These are phyloP conservation scores for Vaccinium myrtillus DNA, from an alignment of 148 eudicot genomes.

Conservation along the genomic window DNA sequence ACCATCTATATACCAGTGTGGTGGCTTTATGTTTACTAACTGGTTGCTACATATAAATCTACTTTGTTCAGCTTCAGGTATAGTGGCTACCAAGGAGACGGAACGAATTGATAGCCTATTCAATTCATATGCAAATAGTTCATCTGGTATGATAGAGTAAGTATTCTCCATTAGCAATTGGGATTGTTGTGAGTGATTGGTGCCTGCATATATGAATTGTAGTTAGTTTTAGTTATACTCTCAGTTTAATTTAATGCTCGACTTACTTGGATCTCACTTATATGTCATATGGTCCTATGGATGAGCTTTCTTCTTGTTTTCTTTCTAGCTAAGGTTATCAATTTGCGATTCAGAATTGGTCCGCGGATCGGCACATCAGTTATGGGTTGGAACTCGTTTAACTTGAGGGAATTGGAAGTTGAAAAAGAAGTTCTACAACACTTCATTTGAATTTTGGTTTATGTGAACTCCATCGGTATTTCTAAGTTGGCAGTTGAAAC, in stretches of 20 bases:
- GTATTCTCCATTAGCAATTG: slow-evolving; percentile 22
- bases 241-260: neutral
- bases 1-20: neutral
- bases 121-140: slow-evolving; percentile 59
- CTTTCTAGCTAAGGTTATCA: neutral
- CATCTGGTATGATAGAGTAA: slow-evolving; percentile 80
- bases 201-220: neutral
- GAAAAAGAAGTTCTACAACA: neutral
- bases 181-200: neutral
- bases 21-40: slow-evolving; percentile 1
- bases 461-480: slow-evolving; percentile 1
- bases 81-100: slow-evolving; percentile 72
- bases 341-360: neutral
- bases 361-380: neutral
- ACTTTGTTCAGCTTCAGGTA: slow-evolving; percentile 59
- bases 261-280: neutral
- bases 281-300: neutral
- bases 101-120: slow-evolving; percentile 82
- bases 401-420: neutral
- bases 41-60: slow-evolving; percentile 4
- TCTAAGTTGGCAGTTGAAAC: slow-evolving; percentile 5
- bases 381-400: neutral
- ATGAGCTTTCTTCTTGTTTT: slow-evolving; percentile 1
- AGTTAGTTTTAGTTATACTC: neutral
- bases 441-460: neutral